phyloP scores from a whole-genome alignment of 305 asterid species.

The Fraxinus angustifolia region DNA sequence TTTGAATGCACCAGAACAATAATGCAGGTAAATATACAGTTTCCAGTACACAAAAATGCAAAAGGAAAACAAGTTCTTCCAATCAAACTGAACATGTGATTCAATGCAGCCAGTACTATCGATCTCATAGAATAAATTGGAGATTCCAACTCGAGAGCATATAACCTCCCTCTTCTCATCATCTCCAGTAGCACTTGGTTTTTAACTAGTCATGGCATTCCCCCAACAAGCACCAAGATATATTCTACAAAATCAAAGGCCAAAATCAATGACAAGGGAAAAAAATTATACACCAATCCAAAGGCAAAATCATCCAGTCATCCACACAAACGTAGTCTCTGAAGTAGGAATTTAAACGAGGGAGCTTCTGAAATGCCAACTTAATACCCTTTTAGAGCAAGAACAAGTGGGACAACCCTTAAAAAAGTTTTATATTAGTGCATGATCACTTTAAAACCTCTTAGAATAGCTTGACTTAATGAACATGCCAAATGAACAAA shows the following conservation, averaged over 20 bases:
- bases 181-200: constrained; percentile 20
- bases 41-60: constrained; percentile 8
- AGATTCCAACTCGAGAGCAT: constrained; percentile 22
- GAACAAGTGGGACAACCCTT: background rate
- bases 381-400: background rate
- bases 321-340: background rate
- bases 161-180: constrained; percentile 28
- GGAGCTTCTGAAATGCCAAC: background rate
- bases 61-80: constrained; percentile 7
- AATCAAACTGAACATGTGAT: constrained; percentile 5
- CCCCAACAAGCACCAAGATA: constrained; percentile 12
- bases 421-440: background rate
- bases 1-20: constrained; percentile 6
- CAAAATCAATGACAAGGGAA: background rate
- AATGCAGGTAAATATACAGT: constrained; percentile 18
- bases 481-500: background rate
- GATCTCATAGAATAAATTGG: constrained; percentile 17
- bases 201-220: constrained; percentile 14
- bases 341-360: background rate
- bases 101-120: constrained; percentile 16
- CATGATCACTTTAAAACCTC: background rate
- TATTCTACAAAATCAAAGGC: constrained; percentile 25
- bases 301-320: background rate
- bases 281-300: background rate
- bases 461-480: background rate